Evolutionary conservation across 192 early-diverging fungal genomes (phyloP), one percentile per base, ranked within the genome.

Genomic region (Martensiomyces pterosporus): DNA sequence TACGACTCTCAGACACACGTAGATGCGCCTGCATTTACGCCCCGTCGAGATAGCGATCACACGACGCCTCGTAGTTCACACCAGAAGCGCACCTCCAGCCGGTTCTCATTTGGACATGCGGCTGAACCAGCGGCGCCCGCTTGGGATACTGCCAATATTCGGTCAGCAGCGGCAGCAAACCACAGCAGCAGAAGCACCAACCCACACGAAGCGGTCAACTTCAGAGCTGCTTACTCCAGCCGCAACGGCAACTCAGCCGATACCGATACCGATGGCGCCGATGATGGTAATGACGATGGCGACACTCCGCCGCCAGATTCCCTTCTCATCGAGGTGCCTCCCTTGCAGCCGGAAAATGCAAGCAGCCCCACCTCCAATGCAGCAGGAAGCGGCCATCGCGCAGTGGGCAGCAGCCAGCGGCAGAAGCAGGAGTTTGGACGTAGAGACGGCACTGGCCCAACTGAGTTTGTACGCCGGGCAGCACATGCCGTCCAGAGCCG

Each of bases 391-490:
- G 32, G 3, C 23, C 17, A n/a, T 17, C 17, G 14, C 14, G 12
- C 47, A 23, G 35, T 21, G 35, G 48, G 4, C 24, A 50, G 24
- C 48, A 24, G 38, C 5, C 29, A 5, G 29, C 5, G 6, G 29
- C 29, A 32, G 29, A 32, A 12, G 29, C 29, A 32, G 29, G 12
- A 32, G 29, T n/a, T n/a, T n/a, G n/a, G n/a, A n/a, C 8, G 10
- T 14, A 6, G 15, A 3, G 14, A n/a, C 22, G 34, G 19, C 16
- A 26, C 40, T 7, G 42, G 59, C 1, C 35, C 59, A 1, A 36
- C 57, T 4, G 61, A 39, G 25, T 72, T 72, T 60, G 68, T 72
- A 9, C 50, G 68, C 2, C 56, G 61, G 25, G 68, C 68, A 24
- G 68, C 68, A 14, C 60, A 52, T 3, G 68, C 68, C 9, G 68